Evolutionary conservation across 805 yeast genomes (phyloP).

Genomic region (Spathaspora girioi): DNA sequence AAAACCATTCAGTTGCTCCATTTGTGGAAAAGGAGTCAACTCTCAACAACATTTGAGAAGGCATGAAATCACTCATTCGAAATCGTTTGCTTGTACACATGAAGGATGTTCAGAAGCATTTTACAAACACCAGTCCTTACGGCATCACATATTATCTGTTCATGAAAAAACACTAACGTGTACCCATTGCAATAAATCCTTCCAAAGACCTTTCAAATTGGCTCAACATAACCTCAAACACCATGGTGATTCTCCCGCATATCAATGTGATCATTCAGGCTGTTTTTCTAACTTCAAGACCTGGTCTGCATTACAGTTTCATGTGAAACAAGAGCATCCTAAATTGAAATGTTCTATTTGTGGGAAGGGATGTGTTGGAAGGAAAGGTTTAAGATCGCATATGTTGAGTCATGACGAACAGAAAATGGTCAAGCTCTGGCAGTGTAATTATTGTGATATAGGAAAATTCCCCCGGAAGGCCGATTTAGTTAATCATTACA

Average conservation of each 20-base stretch:
- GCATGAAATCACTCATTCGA: constrained; percentile 78
- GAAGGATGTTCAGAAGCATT: constrained; percentile 66
- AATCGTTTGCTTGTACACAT: constrained; percentile 55
- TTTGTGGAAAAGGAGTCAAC: constrained; percentile 80
- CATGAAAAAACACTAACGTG: constrained; percentile 61
- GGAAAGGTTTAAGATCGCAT: constrained; percentile 66
- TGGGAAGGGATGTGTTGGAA: constrained; percentile 70
- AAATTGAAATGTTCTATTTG: constrained; percentile 62
- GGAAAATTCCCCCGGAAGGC: constrained; percentile 52
- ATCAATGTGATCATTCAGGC: constrained; percentile 60
- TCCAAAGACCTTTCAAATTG: constrained; percentile 61
- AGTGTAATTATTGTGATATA: constrained; percentile 52
- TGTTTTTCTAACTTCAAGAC: constrained; percentile 61
- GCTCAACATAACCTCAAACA: constrained; percentile 61
- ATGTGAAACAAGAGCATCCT: constrained; percentile 70
- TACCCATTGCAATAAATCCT: constrained; percentile 58
- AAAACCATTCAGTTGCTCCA: constrained; percentile 69
- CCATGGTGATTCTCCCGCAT: constrained; percentile 55
- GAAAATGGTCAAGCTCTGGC: constrained; percentile 58
- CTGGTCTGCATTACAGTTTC: constrained; percentile 72
- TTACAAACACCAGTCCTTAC: constrained; percentile 69
- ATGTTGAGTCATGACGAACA: constrained; percentile 61
- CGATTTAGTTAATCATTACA: constrained; percentile 56
- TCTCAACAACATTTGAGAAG: constrained; percentile 77
- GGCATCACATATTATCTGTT: constrained; percentile 62